A percentile compares a stretch with the other conserved stretches of the same genome.
These are phyloP conservation scores for Eragrostis nindensis DNA, from an alignment of 176 grass and related monocot genomes.

Conservation along the genomic window DNA sequence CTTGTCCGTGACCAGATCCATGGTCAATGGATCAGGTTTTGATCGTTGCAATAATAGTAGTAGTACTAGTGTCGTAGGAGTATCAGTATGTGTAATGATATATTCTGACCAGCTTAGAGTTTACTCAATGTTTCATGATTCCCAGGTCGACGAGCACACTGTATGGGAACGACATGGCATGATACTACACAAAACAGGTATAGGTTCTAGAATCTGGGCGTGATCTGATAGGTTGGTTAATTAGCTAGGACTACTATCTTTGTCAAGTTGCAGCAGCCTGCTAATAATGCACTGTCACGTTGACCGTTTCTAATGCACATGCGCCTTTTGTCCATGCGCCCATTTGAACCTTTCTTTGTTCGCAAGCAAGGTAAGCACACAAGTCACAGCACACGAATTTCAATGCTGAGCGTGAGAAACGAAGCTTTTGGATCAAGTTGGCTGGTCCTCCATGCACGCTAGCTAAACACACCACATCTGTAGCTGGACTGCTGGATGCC, in stretches of 20 bases:
- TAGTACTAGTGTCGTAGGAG: too few relatives aligned
- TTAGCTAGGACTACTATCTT: background rate
- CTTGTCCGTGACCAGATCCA: conserved; percentile 1
- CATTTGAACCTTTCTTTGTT: conserved; percentile 12
- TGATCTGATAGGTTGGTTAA: background rate
- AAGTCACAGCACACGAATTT: conserved; percentile 1
- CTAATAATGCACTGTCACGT: background rate
- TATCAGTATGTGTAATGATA: background rate
- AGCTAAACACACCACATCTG: background rate
- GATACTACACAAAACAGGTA: background rate
- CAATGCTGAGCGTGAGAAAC: background rate
- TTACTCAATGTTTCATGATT: background rate
- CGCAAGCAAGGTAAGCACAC: background rate
- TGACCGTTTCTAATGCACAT: conserved; percentile 28
- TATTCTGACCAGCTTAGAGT: background rate
- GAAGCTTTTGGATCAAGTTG: background rate
- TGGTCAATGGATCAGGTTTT: too few relatives aligned
- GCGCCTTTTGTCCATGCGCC: conserved; percentile 18
- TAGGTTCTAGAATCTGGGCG: background rate
- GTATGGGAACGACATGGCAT: background rate
- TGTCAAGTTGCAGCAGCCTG: background rate
- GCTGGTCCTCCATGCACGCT: conserved; percentile 6
- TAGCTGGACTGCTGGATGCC: too few relatives aligned
- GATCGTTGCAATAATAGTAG: background rate
- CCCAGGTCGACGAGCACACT: background rate